Percentiles rank a stretch among this genome's conserved stretches.
Conservation (phyloP, 192 early-diverging fungal species). For the Coemansia aciculifera region DNA sequence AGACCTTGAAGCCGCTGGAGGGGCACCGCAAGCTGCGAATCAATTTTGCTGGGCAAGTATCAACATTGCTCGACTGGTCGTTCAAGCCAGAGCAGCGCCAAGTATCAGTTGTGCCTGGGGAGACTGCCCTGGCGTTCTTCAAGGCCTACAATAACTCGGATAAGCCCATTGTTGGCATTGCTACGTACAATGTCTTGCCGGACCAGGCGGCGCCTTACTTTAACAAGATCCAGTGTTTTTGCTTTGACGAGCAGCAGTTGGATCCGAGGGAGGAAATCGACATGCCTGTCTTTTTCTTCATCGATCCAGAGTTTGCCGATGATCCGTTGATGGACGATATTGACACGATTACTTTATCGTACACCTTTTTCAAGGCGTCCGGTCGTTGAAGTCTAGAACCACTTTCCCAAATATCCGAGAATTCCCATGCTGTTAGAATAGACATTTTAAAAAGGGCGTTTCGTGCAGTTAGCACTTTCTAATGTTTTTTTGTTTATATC, state of each 20-base stretch:
- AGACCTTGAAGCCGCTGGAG: conserved; percentile 64
- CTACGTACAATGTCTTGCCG: conserved; percentile 95
- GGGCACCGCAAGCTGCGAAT: conserved; percentile 66
- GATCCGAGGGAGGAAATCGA: conserved; percentile 88
- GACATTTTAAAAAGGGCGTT: background rate
- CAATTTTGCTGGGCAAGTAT: conserved; percentile 71
- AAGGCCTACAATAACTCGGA: conserved; percentile 84
- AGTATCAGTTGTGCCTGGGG: conserved; percentile 89
- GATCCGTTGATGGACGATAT: conserved; percentile 97
- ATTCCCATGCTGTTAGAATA: background rate
- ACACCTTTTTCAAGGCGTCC: conserved; percentile 87
- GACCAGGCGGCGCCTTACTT: conserved; percentile 92
- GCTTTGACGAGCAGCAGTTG: conserved; percentile 97
- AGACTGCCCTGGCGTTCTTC: conserved; percentile 96
- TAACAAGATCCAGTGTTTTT: conserved; percentile 99
- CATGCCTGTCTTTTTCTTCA: conserved; percentile 96
- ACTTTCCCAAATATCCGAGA: background rate
- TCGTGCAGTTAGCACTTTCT: background rate
- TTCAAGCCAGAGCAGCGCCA: conserved; percentile 87
- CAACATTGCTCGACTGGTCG: conserved; percentile 81
- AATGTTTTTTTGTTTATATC: background rate
- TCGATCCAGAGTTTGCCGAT: conserved; percentile 92
- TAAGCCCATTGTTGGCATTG: conserved; percentile 90
- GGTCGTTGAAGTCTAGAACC: conserved; percentile 15
- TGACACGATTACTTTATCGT: conserved; percentile 85